phyloP scores from a whole-genome alignment of 805 yeast genomes.

The Candida pseudoglaebosa region DNA sequence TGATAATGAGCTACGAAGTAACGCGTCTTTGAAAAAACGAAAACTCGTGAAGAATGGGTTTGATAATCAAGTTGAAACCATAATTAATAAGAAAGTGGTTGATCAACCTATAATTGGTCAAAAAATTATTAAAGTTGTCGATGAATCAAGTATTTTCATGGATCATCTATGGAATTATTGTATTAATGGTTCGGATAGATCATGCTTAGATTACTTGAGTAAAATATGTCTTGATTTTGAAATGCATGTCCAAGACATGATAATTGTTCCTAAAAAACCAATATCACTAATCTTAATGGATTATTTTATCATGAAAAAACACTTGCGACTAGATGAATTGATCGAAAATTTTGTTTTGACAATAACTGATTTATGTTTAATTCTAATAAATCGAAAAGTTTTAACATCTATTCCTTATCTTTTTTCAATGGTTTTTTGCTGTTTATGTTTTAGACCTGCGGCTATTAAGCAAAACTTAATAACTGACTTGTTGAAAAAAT shows the following conservation, averaged over 20 bases:
- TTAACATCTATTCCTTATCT: conserved; percentile 55
- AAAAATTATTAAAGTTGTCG: conserved; percentile 22
- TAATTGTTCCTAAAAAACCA: conserved; percentile 27
- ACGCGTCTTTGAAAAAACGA: conserved; percentile 20
- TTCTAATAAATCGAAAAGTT: conserved; percentile 20
- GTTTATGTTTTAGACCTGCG: conserved; percentile 56
- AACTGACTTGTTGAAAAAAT: conserved; percentile 11
- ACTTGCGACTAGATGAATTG: conserved; percentile 47
- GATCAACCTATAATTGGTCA: conserved; percentile 7
- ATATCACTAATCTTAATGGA: conserved; percentile 34
- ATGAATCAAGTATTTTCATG: conserved; percentile 30
- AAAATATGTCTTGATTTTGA: conserved; percentile 27
- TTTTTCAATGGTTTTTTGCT: conserved; percentile 51
- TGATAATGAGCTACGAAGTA: conserved; percentile 32
- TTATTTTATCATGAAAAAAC: conserved; percentile 41
- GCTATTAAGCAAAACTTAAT: conserved; percentile 45
- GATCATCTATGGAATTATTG: conserved; percentile 35
- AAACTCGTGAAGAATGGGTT: conserved; percentile 3
- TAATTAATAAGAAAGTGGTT: background rate
- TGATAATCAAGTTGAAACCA: background rate
- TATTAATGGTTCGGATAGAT: conserved; percentile 32
- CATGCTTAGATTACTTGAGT: conserved; percentile 28
- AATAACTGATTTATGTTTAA: conserved; percentile 26
- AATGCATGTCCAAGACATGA: conserved; percentile 13
- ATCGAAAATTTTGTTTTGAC: conserved; percentile 35